phyloP scores from a whole-genome alignment of 2,329 filamentous ascomycete species.

The Aspergillus ochraceus region DNA sequence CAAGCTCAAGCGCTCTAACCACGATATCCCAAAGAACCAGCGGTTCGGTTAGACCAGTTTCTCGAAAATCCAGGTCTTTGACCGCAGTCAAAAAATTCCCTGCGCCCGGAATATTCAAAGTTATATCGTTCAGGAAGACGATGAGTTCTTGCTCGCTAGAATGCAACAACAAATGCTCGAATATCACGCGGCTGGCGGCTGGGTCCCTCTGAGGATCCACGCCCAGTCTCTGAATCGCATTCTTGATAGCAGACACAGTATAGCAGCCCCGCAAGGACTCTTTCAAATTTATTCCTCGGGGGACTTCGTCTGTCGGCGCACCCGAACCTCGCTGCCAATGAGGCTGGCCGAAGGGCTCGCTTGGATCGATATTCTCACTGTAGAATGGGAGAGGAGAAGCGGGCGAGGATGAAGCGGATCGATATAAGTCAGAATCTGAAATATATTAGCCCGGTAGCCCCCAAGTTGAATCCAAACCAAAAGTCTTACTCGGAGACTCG shows the following conservation, averaged over 20 bases:
- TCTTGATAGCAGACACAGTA: constrained; percentile 30
- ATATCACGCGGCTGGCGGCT: constrained; percentile 35
- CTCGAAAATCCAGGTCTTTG: constrained; percentile 23
- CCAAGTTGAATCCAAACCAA: neutral
- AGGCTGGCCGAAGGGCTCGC: constrained; percentile 5
- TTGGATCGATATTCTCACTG: constrained; percentile 18
- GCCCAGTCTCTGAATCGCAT: constrained; percentile 26
- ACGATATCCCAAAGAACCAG: constrained; percentile 27
- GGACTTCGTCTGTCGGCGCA: neutral
- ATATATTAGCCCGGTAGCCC: neutral
- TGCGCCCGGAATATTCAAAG: constrained; percentile 36
- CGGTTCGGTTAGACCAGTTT: constrained; percentile 18
- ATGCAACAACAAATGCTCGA: constrained; percentile 30
- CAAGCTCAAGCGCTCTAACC: constrained; percentile 33
- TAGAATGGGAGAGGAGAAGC: constrained; percentile 22
- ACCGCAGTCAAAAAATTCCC: constrained; percentile 36
- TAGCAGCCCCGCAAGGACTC: constrained; percentile 21
- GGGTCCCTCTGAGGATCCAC: constrained; percentile 38
- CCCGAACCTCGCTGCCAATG: neutral
- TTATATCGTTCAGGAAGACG: constrained; percentile 37
- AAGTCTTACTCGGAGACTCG: constrained; percentile 26
- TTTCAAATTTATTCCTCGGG: constrained; percentile 15
- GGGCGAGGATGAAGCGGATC: constrained; percentile 11
- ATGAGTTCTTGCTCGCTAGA: constrained; percentile 25
- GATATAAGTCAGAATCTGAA: constrained; percentile 21